phyloP scores from a whole-genome alignment of 257 asterid genomes.

The Leptodermis oblonga region DNA sequence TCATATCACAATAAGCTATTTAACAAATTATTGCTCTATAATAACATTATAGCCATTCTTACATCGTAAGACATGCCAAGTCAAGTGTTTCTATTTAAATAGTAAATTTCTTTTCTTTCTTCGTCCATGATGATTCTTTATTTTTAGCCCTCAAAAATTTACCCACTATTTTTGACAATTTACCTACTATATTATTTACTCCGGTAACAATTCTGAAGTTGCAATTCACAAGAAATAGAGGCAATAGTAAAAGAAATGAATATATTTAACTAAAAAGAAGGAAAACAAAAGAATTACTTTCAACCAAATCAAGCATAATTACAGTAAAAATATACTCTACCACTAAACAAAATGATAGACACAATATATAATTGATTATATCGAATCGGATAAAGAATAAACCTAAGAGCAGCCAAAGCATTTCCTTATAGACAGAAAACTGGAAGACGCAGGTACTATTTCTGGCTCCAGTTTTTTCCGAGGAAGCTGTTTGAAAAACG shows the following conservation, averaged over 20 bases:
- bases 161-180: no score
- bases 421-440: constrained; percentile 50
- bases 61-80: no score
- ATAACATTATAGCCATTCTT: no score
- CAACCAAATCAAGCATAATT: constrained; percentile 3
- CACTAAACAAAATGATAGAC: background rate
- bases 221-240: no score
- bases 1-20: no score
- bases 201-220: no score
- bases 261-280: background rate
- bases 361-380: background rate
- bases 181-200: no score
- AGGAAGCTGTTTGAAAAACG: constrained; percentile 83
- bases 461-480: constrained; percentile 45
- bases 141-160: no score
- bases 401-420: constrained; percentile 85
- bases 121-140: background rate
- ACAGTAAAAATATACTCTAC: constrained; percentile 9
- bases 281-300: background rate
- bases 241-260: no score
- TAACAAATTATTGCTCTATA: no score
- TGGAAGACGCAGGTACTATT: constrained; percentile 41
- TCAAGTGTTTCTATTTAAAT: no score
- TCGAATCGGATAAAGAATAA: constrained; percentile 5
- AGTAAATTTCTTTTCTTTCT: no score